phyloP scores from a whole-genome alignment of 345 rosid species.

The Lepidium didymum region DNA sequence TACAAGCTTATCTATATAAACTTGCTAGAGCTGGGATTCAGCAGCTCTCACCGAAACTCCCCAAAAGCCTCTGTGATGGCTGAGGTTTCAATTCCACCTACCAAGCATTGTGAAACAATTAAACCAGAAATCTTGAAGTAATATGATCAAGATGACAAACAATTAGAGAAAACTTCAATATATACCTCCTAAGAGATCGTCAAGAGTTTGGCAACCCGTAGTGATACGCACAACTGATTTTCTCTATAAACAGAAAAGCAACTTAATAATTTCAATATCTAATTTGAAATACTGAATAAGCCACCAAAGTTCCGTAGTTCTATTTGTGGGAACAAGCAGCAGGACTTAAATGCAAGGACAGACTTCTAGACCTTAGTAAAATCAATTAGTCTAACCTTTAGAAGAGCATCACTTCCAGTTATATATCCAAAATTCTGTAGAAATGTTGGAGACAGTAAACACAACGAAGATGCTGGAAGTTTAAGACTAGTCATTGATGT shows the following conservation, averaged over 20 bases:
- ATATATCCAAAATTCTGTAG: slow-evolving; percentile 78
- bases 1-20: not conserved
- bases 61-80: slow-evolving; percentile 95
- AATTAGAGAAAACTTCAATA: not conserved
- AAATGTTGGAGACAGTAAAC: not conserved
- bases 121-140: not conserved
- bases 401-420: slow-evolving; percentile 87
- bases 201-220: slow-evolving; percentile 93
- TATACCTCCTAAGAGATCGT: slow-evolving; percentile 82
- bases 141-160: not conserved
- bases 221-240: slow-evolving; percentile 68
- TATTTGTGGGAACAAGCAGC: not conserved
- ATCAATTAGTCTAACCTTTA: slow-evolving; percentile 45
- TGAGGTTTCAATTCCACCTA: slow-evolving; percentile 81
- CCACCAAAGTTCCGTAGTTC: not conserved
- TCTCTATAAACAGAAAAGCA: slow-evolving; percentile 36
- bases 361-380: not conserved
- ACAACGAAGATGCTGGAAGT: not conserved
- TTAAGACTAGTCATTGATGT: not conserved
- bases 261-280: not conserved
- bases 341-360: not conserved
- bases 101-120: slow-evolving; percentile 14
- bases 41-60: slow-evolving; percentile 61
- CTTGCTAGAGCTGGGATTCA: not conserved
- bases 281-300: not conserved